phyloP scores from a whole-genome alignment of 2,329 filamentous ascomycete genomes.

The Phaeoacremonium minimum region DNA sequence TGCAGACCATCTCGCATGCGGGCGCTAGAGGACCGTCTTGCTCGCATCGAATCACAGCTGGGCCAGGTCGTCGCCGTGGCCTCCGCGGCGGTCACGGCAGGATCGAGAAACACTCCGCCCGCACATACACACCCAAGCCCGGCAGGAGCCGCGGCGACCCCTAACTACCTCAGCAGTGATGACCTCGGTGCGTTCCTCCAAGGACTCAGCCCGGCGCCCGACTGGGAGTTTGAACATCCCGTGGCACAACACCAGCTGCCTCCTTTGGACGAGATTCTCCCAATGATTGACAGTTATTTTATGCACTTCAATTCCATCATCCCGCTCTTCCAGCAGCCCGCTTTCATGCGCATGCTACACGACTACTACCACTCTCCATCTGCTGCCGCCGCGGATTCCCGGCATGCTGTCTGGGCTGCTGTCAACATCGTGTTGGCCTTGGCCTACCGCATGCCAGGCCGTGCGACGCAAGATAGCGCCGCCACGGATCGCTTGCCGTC shows the following conservation, averaged over 20 bases:
- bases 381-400: slow-evolving; percentile 14
- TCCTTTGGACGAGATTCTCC: slow-evolving; percentile 11
- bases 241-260: slow-evolving; percentile 7
- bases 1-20: slow-evolving; percentile 1
- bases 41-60: slow-evolving; percentile 24
- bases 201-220: neutral
- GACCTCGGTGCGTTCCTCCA: neutral
- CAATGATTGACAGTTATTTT: slow-evolving; percentile 13
- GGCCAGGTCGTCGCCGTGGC: slow-evolving; percentile 19
- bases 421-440: slow-evolving; percentile 18
- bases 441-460: slow-evolving; percentile 1
- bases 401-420: slow-evolving; percentile 12
- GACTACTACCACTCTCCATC: slow-evolving; percentile 10
- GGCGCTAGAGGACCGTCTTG: slow-evolving; percentile 18
- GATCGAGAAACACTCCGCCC: neutral
- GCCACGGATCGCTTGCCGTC: neutral
- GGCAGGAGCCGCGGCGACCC: neutral
- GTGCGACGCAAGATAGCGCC: slow-evolving; percentile 1
- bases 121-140: neutral
- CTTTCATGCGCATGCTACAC: slow-evolving; percentile 14
- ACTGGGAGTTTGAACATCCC: neutral
- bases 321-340: slow-evolving; percentile 11
- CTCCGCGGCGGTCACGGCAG: slow-evolving; percentile 1
- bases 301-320: slow-evolving; percentile 10
- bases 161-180: neutral